Percentiles rank a stretch among this genome's conserved stretches.
These are phyloP conservation scores for Malassezia caprae DNA, from an alignment of 1,284 basidiomycete genomes.

Conservation along the genomic window DNA sequence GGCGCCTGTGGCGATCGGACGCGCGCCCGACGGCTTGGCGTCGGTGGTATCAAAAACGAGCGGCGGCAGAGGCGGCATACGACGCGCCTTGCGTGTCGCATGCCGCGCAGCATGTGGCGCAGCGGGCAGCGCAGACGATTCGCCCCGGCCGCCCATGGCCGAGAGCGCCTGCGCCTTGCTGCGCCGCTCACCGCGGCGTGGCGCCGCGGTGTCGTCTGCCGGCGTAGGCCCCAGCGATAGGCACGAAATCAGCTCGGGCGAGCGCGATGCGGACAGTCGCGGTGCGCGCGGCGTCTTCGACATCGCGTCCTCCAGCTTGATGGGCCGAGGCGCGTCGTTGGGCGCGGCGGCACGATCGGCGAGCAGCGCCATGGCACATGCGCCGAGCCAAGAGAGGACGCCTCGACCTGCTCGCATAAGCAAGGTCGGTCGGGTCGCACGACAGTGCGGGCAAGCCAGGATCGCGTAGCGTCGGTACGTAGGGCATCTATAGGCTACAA, in stretches of 20 bases:
- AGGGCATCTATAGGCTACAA: background rate
- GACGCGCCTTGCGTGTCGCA: conserved; percentile 10
- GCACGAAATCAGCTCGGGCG: conserved; percentile 10
- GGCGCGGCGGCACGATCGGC: background rate
- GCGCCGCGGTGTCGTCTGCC: background rate
- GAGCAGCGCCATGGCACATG: background rate
- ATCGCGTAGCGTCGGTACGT: background rate
- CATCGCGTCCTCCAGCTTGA: background rate
- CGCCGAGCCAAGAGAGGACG: background rate
- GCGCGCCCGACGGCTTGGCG: background rate
- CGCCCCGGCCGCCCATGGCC: background rate
- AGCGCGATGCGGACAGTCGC: background rate
- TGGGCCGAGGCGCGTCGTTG: background rate
- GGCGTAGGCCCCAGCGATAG: conserved; percentile 1
- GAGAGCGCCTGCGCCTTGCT: conserved; percentile 14
- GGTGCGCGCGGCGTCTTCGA: background rate
- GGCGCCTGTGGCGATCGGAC: conserved; percentile 27
- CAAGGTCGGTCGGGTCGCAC: background rate
- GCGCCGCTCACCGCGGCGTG: conserved; percentile 1
- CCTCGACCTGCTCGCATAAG: background rate
- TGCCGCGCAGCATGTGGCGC: conserved; percentile 7
- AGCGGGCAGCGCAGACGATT: background rate
- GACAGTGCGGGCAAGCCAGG: background rate
- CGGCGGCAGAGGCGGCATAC: conserved; percentile 4
- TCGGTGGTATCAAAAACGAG: conserved; percentile 7